Base-by-base conservation (phyloP, 371 early-diverging fungal genomes). In the Apophysomyces elegans region DNA sequence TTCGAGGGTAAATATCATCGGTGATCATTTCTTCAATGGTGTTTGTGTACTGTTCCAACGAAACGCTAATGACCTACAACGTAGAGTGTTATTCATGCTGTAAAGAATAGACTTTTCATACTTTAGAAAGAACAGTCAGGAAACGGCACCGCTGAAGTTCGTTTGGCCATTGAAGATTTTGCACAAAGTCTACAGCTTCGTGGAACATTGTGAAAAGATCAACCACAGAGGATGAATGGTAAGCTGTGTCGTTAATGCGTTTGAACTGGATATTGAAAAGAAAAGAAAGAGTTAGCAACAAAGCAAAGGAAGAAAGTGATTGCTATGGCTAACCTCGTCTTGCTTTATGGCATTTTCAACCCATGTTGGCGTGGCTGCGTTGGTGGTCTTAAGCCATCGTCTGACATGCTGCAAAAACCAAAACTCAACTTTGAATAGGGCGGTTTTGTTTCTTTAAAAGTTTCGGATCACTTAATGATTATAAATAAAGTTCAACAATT, bases 161-260 rank as follows among this genome's bases (percentile, higher is more conserved):
- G 57, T 90, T 81, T 0, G 92, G 91, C 92, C 92, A 92, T 43
- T 83, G 75, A 39, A 92, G 63, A 9, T 76, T 73, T 32, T 78
- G 75, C 14, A 87, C 67, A 64, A 84, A 86, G 5, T 85, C 81
- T 13, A 87, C 71, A 5, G 88, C 86, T 66, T 90, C 86, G 56
- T 87, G 80, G 64, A 90, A 88, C 68, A 88, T 86, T 11, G 84
- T 74, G 59, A 90, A 81, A 18, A 92, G 65, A 62, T 92, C 92
- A 36, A 87, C 80, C 7, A 90, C 85, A 1, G 92, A 90, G 2
- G 90, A 89, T 2, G 91, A 91, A 66, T 90, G 88, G 16, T 75
- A 77, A 18, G 84, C 84, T 14, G 75, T 76, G 0, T 78, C 80
- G 58, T 76, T 81, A 41, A 81, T 66, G 62, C 78, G 58, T 69